Base-by-base conservation (phyloP, 2,329 filamentous ascomycete species). In the Exophiala spinifera region DNA sequence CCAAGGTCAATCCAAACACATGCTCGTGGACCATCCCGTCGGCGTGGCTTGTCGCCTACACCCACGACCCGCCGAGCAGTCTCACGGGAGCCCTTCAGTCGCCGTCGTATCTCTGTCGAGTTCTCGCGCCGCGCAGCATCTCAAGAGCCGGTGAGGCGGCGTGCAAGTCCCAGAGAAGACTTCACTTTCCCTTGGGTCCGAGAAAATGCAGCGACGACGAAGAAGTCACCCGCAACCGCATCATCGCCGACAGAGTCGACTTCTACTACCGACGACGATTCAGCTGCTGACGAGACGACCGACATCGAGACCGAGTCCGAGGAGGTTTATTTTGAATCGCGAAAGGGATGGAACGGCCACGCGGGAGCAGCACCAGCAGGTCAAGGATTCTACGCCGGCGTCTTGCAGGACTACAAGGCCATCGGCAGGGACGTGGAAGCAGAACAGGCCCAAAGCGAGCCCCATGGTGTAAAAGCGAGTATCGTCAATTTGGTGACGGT, bases 231-330 rank as follows among this genome's bases (percentile, higher is more conserved):
- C 28, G 20, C 10, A 44, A 15, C 23, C 23, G 23, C 23, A 25
- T 23, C 15, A 20, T 37, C 46, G 13, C 21, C 28, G 6, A 17
- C 46, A 37, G 31, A 34, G 7, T 20, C 19, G 19, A 28, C 10
- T 6, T 39, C 13, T n/a, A 45, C 11, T 20, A 33, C 49, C 39
- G 51, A 34, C 23, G 28, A 17, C 11, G 25, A 25, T 5, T 51
- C n/a, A n/a, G n/a, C 40, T 21, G 33, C 42, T 5, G 34, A 53
- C 10, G 57, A 60, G 3, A 43, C 45, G 20, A 55, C 54, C 17
- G 57, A 60, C 37, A 60, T 57, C 6, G 54, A 57, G 25, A 57
- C 57, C 33, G 57, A 60, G 28, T 55, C 51, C n/a, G 57, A 60
- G 17, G 57, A 60, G 15, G 47, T 47, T 28, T 60, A 60, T 43